phyloP scores from a whole-genome alignment of 805 yeast species.

The Starmera caribaea region DNA sequence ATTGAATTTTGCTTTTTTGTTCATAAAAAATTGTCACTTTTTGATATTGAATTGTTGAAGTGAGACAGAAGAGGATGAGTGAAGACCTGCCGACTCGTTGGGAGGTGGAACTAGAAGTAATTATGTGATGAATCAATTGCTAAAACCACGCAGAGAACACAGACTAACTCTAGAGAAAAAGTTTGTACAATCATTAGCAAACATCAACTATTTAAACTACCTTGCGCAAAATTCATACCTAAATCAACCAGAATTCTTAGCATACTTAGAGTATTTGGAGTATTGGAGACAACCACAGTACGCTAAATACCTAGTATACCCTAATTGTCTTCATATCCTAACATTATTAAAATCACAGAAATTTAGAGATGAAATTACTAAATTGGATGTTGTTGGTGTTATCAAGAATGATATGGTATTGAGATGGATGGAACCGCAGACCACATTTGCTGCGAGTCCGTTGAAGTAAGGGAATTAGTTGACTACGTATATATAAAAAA shows the following conservation, averaged over 20 bases:
- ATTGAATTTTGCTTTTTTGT: too few relatives aligned
- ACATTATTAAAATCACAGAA: conserved; percentile 35
- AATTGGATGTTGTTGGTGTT: conserved; percentile 46
- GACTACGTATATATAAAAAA: not conserved
- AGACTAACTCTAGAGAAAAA: conserved; percentile 14
- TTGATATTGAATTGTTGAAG: too few relatives aligned
- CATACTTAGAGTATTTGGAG: conserved; percentile 70
- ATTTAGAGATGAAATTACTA: conserved; percentile 45
- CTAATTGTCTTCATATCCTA: conserved; percentile 79
- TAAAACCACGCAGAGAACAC: too few relatives aligned
- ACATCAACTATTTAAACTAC: conserved; percentile 77
- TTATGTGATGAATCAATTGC: conserved; percentile 25
- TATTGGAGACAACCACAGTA: conserved; percentile 77
- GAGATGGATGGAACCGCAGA: conserved; percentile 37
- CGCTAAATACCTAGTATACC: conserved; percentile 65
- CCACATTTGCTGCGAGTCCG: conserved; percentile 18
- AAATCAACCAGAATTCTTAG: conserved; percentile 60
- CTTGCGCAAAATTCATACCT: conserved; percentile 78
- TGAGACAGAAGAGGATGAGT: too few relatives aligned
- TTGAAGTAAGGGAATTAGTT: conserved; percentile 2
- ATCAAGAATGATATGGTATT: conserved; percentile 70
- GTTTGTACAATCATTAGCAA: conserved; percentile 88
- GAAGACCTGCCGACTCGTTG: conserved; percentile 46
- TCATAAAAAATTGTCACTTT: too few relatives aligned
- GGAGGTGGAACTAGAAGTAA: conserved; percentile 77